phyloP scores from a whole-genome alignment of 306 rosid genomes.

The Quercus parvula region DNA sequence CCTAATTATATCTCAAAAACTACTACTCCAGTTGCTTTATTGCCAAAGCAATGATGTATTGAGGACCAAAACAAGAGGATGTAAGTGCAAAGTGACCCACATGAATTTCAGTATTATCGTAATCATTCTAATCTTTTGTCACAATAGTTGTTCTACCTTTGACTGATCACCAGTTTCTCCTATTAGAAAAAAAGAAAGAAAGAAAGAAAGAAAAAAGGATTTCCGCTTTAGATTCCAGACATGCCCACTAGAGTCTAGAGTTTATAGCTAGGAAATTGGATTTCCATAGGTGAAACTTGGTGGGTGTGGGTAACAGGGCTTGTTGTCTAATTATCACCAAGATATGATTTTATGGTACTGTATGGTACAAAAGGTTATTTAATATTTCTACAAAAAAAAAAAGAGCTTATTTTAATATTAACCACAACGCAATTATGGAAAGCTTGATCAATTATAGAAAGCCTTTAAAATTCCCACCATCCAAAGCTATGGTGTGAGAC shows the following conservation, averaged over 20 bases:
- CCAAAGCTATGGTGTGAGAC: conserved; percentile 5
- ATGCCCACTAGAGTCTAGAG: background rate
- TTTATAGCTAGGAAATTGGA: too few species aligned
- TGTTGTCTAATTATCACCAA: background rate
- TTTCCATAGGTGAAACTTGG: background rate
- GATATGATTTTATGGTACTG: background rate
- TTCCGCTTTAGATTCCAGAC: background rate
- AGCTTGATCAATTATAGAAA: conserved; percentile 9
- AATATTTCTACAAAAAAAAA: background rate
- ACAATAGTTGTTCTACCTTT: conserved; percentile 12
- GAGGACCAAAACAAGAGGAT: background rate
- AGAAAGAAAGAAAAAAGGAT: conserved; percentile 1
- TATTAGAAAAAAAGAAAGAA: background rate
- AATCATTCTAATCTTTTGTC: conserved; percentile 24
- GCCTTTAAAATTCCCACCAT: conserved; percentile 16
- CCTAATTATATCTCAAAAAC: background rate
- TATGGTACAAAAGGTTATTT: background rate
- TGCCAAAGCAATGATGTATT: background rate
- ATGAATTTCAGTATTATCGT: conserved; percentile 1
- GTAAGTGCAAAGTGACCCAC: conserved; percentile 12
- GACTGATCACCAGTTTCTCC: conserved; percentile 38
- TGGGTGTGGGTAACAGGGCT: background rate
- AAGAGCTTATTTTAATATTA: background rate
- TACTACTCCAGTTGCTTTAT: background rate
- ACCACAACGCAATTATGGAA: conserved; percentile 12